Percentiles rank a stretch among this genome's conserved stretches.
Conservation (phyloP, 805 yeast genomes). For the Teunomyces lycoperdinae region DNA sequence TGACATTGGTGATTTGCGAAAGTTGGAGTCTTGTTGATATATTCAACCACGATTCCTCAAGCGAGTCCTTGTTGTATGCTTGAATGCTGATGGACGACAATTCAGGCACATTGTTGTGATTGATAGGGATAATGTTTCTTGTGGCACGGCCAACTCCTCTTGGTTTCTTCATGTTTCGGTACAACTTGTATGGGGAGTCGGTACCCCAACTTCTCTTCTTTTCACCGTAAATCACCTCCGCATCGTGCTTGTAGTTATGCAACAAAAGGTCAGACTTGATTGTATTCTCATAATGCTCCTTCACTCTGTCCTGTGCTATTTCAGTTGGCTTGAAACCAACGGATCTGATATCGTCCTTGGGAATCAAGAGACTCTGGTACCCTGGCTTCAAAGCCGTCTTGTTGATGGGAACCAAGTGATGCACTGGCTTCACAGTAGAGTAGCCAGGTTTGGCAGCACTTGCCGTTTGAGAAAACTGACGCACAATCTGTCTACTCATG, state of each 20-base stretch:
- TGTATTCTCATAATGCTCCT: conserved; percentile 72
- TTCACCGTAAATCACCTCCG: conserved; percentile 53
- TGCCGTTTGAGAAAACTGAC: conserved; percentile 41
- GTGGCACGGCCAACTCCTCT: conserved; percentile 71
- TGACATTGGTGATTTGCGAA: conserved; percentile 92
- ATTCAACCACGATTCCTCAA: conserved; percentile 66
- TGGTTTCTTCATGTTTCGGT: conserved; percentile 77
- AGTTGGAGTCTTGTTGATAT: conserved; percentile 75
- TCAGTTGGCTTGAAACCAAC: conserved; percentile 73
- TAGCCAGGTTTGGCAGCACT: conserved; percentile 46
- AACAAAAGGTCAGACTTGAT: conserved; percentile 75
- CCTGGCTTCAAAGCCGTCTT: conserved; percentile 74
- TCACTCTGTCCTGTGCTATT: conserved; percentile 76
- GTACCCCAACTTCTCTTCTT: conserved; percentile 85
- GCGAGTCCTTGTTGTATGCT: conserved; percentile 73
- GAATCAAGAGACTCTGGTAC: conserved; percentile 62
- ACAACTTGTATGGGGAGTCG: conserved; percentile 81
- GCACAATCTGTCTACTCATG: conserved; percentile 22
- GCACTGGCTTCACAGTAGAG: conserved; percentile 86
- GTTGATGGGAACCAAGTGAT: conserved; percentile 76
- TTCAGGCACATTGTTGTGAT: conserved; percentile 68
- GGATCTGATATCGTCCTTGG: conserved; percentile 74
- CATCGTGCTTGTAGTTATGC: conserved; percentile 70
- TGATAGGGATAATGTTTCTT: conserved; percentile 68
- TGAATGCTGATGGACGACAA: conserved; percentile 67